Base-by-base conservation (phyloP, 2,329 filamentous ascomycete species). In the Diaporthe nobilis region DNA sequence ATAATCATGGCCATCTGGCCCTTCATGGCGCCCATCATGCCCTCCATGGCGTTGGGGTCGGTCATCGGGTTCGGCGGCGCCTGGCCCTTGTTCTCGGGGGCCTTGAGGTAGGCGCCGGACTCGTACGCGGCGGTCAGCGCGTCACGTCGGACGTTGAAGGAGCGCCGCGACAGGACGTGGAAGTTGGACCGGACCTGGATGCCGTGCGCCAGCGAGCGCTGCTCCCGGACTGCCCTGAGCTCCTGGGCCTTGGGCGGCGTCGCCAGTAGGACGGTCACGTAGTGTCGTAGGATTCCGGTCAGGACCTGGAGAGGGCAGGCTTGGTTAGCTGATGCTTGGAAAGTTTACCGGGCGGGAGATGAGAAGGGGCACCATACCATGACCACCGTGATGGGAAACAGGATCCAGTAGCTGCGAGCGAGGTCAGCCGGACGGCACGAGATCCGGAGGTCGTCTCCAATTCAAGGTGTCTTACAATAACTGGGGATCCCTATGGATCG, bases 1-100 rank as follows among this genome's bases (percentile, higher is more conserved):
- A 99, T 95, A 88, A 99, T 98, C 97, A 98, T 99, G 78, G 97
- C 96, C 94, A 99, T 98, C 83, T 99, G 98, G 75, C 96, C 96
- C 91, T 99, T 99, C 95, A 99, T 98, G 95, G 98, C 98, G 80
- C 97, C 96, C 97, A 99, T 99, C 97, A 99, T 99, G 80, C 96
- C 96, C 83, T 99, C 97, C 97, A 99, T 99, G 75, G 95, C 95
- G 65, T 94, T 94, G 31, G 97, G 97, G 84, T 99, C 97, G 15
- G 94, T 94, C 91, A 99, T 95, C 5, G 97, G 97, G 85, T 98
- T 99, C 51, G 95, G 92, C 28, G 95, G 93, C 4, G 95, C 94
- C 86, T 98, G 94, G 71, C 96, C 96, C 82, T 94, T 93, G 81
- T 89, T 91, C 73, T 97, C 94, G 2, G 95, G 96, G 78, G 97